phyloP scores from a whole-genome alignment of 805 yeast genomes.

The Sporopachydermia quercuum region DNA sequence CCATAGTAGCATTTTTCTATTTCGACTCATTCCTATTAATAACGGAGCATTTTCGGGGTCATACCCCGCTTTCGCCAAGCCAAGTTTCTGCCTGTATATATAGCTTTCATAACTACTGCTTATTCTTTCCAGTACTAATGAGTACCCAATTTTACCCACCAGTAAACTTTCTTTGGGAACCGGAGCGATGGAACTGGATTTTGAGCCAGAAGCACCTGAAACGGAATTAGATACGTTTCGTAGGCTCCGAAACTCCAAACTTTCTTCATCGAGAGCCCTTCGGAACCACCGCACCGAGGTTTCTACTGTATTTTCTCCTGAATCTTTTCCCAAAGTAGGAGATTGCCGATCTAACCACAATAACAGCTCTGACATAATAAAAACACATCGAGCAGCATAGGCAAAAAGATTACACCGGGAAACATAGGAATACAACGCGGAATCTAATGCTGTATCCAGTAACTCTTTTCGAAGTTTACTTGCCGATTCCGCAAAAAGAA shows the following conservation, averaged over 20 bases:
- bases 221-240: no score
- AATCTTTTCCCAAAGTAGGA: not conserved
- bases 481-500: constrained; percentile 33
- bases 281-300: not conserved
- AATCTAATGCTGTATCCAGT: constrained; percentile 49
- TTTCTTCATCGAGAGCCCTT: not conserved
- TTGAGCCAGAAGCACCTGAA: not conserved
- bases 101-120: not conserved
- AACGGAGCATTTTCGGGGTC: not conserved
- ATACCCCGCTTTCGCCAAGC: not conserved
- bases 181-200: no score
- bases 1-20: not conserved
- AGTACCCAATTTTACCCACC: not conserved
- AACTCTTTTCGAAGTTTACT: constrained; percentile 36
- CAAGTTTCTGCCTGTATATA: not conserved
- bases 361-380: constrained; percentile 60
- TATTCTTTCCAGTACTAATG: not conserved
- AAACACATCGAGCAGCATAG: constrained; percentile 52
- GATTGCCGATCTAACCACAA: constrained; percentile 6
- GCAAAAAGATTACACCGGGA: constrained; percentile 57
- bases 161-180: not conserved
- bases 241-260: not conserved
- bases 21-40: constrained; percentile 1
- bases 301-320: not conserved
- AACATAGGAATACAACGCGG: constrained; percentile 57